Conservation (phyloP, 1,284 basidiomycete genomes). For the Mycena sp. region DNA sequence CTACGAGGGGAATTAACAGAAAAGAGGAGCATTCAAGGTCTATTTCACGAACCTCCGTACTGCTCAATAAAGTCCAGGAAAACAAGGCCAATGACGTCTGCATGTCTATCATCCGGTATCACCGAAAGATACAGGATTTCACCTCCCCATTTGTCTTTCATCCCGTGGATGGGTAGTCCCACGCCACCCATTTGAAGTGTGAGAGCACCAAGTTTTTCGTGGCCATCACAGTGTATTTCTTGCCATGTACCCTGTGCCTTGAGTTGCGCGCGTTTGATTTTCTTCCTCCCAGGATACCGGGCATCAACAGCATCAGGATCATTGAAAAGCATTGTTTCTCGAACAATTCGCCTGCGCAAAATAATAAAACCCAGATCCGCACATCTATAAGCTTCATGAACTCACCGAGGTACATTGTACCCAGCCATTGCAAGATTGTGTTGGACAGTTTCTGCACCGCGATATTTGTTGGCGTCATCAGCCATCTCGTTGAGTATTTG, state of each 20-base stretch:
- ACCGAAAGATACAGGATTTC: constrained; percentile 5
- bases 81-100: constrained; percentile 4
- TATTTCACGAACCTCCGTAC: constrained; percentile 9
- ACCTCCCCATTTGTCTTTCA: constrained; percentile 11
- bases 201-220: constrained; percentile 7
- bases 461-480: constrained; percentile 5
- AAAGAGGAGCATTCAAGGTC: too few species aligned
- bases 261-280: not conserved
- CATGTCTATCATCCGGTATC: not conserved
- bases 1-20: too few species aligned
- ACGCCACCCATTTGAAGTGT: constrained; percentile 14
- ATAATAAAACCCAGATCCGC: not conserved
- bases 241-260: constrained; percentile 10
- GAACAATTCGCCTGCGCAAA: not conserved
- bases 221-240: constrained; percentile 12
- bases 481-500: constrained; percentile 10
- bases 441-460: not conserved
- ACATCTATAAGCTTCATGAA: not conserved
- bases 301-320: constrained; percentile 3
- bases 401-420: constrained; percentile 4
- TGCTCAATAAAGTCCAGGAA: constrained; percentile 5
- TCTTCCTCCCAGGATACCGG: constrained; percentile 3
- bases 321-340: constrained; percentile 7
- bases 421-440: constrained; percentile 10
- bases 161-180: constrained; percentile 5